A percentile compares a stretch with the other conserved stretches of the same genome.
These are phyloP conservation scores for Mortierella sp. DNA, from an alignment of 371 early-diverging fungal genomes.

Conservation along the genomic window DNA sequence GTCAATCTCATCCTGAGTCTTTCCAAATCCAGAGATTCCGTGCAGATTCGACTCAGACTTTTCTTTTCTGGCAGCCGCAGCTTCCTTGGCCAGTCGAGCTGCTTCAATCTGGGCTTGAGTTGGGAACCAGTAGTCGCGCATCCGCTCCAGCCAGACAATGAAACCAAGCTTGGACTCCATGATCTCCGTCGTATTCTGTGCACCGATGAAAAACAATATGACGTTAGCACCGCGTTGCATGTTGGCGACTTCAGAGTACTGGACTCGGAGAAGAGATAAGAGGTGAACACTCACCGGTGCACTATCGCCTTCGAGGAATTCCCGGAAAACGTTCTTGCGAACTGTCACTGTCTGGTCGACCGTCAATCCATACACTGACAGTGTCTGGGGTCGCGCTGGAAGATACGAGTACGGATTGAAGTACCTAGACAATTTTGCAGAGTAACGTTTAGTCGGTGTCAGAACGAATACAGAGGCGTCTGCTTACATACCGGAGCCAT, in stretches of 20 bases:
- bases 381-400: constrained; percentile 56
- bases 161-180: constrained; percentile 27
- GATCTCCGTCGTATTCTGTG: constrained; percentile 23
- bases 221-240: background rate
- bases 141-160: constrained; percentile 37
- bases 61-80: background rate
- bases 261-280: background rate
- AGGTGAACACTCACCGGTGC: constrained; percentile 24
- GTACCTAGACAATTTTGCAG: constrained; percentile 14
- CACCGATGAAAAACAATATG: background rate
- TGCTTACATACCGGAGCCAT: background rate
- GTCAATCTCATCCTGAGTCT: constrained; percentile 50
- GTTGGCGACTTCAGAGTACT: background rate
- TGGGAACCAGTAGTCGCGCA: constrained; percentile 49
- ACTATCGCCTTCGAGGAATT: constrained; percentile 51
- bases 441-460: background rate
- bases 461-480: background rate
- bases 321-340: constrained; percentile 58
- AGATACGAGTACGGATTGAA: constrained; percentile 59
- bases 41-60: constrained; percentile 13
- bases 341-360: constrained; percentile 58
- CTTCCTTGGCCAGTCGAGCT: constrained; percentile 18
- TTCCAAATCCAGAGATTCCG: constrained; percentile 37
- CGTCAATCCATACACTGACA: constrained; percentile 63
- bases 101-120: constrained; percentile 43